Percentiles rank a stretch among this genome's conserved stretches.
Conservation (phyloP, 202 grass and related monocot genomes). For the Panicum hallii region DNA sequence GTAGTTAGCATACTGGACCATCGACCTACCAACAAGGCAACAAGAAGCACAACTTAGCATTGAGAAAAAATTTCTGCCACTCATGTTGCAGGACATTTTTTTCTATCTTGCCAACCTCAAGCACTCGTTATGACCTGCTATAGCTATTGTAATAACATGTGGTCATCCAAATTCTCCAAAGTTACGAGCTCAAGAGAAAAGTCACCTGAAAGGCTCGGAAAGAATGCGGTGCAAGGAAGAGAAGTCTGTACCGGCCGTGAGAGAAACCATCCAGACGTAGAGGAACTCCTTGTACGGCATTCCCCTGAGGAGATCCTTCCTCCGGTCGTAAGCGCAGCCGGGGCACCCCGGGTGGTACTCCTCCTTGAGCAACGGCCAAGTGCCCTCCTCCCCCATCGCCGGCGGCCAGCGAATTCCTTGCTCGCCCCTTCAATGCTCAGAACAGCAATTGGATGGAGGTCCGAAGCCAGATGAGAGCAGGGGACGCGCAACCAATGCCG, state of each 20-base stretch:
- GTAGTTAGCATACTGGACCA: neutral
- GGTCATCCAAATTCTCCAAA: neutral
- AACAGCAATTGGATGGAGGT: constrained; percentile 5
- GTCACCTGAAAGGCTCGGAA: neutral
- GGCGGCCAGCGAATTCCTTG: neutral
- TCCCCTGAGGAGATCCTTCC: constrained; percentile 29
- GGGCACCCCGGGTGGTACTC: constrained; percentile 54
- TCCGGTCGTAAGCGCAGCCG: constrained; percentile 53
- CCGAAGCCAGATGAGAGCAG: no score
- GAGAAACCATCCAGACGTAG: constrained; percentile 64
- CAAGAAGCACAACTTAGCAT: neutral
- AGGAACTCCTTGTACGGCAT: constrained; percentile 74
- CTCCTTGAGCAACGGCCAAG: constrained; percentile 10
- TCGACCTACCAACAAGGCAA: neutral
- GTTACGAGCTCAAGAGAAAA: neutral
- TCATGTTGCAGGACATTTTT: neutral
- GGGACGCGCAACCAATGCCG: neutral
- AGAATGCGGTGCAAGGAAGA: neutral
- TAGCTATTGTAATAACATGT: neutral
- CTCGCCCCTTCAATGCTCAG: neutral
- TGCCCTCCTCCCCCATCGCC: neutral
- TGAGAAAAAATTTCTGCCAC: no score
- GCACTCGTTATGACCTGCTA: neutral
- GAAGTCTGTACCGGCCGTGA: constrained; percentile 53
- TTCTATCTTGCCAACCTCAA: neutral